A percentile compares a stretch with the other conserved stretches of the same genome.
These are phyloP conservation scores for Fusarium sp. DNA, from an alignment of 2,329 filamentous ascomycete genomes.

Conservation along the genomic window DNA sequence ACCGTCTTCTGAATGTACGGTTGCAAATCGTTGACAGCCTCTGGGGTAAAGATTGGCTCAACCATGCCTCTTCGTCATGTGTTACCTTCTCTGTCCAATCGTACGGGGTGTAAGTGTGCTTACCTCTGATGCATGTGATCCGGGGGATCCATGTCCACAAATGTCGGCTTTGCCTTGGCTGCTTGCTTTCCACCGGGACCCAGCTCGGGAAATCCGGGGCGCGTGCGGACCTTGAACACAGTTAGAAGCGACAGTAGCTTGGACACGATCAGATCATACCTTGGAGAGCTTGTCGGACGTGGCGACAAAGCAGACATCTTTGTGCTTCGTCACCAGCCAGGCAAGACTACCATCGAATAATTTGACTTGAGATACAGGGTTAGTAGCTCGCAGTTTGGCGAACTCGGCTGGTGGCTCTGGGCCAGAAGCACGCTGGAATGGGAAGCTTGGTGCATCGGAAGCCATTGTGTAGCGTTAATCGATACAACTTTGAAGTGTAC, in stretches of 20 bases:
- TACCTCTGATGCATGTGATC: constrained; percentile 62
- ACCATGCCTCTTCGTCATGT: constrained; percentile 58
- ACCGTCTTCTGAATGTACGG: constrained; percentile 63
- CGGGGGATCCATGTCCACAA: constrained; percentile 65
- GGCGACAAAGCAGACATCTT: constrained; percentile 60
- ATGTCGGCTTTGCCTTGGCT: constrained; percentile 63
- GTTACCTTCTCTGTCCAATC: background rate
- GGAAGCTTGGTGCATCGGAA: constrained; percentile 20
- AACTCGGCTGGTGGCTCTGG: constrained; percentile 60
- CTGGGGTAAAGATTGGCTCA: constrained; percentile 57
- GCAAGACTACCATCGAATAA: constrained; percentile 62
- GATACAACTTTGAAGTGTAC: no score
- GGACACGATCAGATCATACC: constrained; percentile 42
- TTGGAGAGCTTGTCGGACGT: constrained; percentile 63
- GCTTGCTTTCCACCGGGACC: constrained; percentile 61
- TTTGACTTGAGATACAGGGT: constrained; percentile 60
- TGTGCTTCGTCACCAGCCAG: constrained; percentile 64
- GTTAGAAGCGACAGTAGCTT: background rate
- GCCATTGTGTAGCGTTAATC: background rate
- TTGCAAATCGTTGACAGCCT: constrained; percentile 56
- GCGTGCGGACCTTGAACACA: constrained; percentile 52
- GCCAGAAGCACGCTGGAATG: constrained; percentile 40
- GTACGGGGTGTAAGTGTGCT: background rate
- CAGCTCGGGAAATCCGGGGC: constrained; percentile 63
- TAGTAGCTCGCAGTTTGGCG: constrained; percentile 57